Base-by-base conservation (phyloP, 1,284 basidiomycete species). In the Pseudozyma sp. region DNA sequence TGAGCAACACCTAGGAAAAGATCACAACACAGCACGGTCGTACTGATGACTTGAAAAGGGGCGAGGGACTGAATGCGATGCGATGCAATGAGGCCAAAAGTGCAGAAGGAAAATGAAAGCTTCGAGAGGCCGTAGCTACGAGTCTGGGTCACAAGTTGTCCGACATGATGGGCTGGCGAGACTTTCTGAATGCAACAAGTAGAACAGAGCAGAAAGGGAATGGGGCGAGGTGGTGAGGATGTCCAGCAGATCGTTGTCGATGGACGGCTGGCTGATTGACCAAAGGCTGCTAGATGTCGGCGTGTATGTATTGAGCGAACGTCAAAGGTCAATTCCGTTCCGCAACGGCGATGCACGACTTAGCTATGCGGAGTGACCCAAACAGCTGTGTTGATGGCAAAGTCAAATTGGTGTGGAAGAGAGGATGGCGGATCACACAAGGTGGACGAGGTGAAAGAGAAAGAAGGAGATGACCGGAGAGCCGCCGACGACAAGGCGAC, bases 141-240 rank as follows among this genome's bases (percentile, higher is more conserved):
- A 42, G 58, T 55, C 34, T 11, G 21, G 58, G 62, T 65, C 62
- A 70, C 54, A 60, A 57, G 54, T 13, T 10, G 62, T 65, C 68
- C 42, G 49, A 39, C 68, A 70, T 70, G 54, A 38, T 48, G 62
- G 45, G 48, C 35, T 14, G 38, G 14, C 19, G 18, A 43, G 34
- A 31, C 34, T 43, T 47, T 38, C 44, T 42, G 31, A 31, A 25
- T 40, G 55, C 45, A 50, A 45, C 40, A 54, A 42, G 49, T 35
- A 51, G n/a, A 21, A 19, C 19, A 44, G 31, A 25, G 16, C 38
- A 39, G 44, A 25, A 40, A 47, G 25, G 39, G 45, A 47, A 40
- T 38, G 52, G 18, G 52, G 52, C 31, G 48, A 21, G 54, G 9
- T 39, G 47, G 38, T 18, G 50, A 35, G n/a, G 35, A 25, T 35